Conservation (phyloP, 2,329 filamentous ascomycete genomes). For the Fusarium illudens region DNA sequence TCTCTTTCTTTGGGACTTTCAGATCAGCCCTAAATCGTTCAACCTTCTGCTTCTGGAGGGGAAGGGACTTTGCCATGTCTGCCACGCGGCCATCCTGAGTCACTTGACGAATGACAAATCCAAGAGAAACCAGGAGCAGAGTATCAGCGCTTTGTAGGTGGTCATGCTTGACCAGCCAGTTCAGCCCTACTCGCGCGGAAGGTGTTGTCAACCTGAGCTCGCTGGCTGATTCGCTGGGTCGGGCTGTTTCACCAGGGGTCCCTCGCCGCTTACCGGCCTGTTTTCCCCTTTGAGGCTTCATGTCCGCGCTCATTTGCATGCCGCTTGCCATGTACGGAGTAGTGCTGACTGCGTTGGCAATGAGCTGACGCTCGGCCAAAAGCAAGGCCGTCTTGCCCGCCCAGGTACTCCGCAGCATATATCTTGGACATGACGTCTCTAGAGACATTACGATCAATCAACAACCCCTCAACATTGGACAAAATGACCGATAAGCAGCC, state of each 20-base stretch:
- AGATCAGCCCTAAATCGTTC: neutral
- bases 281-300: neutral
- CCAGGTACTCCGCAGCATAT: neutral
- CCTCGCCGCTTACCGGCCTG: neutral
- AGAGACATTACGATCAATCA: neutral
- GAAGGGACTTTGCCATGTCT: neutral
- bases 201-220: neutral
- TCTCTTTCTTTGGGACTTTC: neutral
- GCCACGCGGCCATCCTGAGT: neutral
- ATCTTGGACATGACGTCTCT: neutral
- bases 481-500: neutral
- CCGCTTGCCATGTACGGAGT: neutral
- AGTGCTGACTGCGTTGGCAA: neutral
- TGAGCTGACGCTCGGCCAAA: neutral
- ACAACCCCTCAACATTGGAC: neutral
- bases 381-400: neutral
- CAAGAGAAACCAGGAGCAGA: neutral
- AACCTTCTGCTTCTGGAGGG: neutral
- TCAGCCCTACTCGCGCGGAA: neutral
- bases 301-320: neutral
- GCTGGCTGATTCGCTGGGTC: neutral
- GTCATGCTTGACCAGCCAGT: neutral
- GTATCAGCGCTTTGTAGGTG: neutral
- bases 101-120: neutral
- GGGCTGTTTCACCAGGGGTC: neutral